Evolutionary conservation across 177 flowering plant genomes (phyloP), one percentile per base, ranked within the genome.

Genomic region (Vitis hybrid): DNA sequence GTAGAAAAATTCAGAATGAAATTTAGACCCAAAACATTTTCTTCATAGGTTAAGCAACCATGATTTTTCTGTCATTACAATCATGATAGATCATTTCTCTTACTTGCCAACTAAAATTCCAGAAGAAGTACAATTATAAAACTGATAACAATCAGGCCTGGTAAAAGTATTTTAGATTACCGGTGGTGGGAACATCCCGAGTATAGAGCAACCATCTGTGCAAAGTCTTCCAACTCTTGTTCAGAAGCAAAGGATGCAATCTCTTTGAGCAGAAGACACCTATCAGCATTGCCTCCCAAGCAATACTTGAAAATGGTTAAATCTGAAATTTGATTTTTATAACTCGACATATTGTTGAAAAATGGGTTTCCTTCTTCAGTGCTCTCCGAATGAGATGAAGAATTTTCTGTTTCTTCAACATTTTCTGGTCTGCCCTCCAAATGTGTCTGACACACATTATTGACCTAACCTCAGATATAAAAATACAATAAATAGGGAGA

Each of bases 131-230:
- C 3, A 45, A 16, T 48, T 29, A 56, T 45, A 1, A 67, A 52
- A 18, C 31, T 51, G 57, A 29, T 21, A 0, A 5, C 10, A 4
- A 12, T 18, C 49, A 52, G 10, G 63, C 13, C 48, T 14, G 55
- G n/a, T 45, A 45, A 60, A 52, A 70, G 2, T 21, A 2, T 0
- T 22, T 26, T 5, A 60, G 55, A 63, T 70, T 85, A 93, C 99
- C 92, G 53, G 71, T 95, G 96, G 75, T 93, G 98, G 56, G 82
- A 83, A 77, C 99, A 96, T 70, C 97, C 98, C 5, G 95, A 82
- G 77, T 85, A 92, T 2, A 86, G 65, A 26, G 97, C 83, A 68
- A 96, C 90, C 76, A 90, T 88, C 69, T 85, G 72, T 13, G 94
- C 97, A 73, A 93, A 88, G 65, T 80, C 82, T 15, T 53, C 73